A percentile compares a stretch with the other conserved stretches of the same genome.
Conservation (phyloP, 768 basidiomycete genomes). For the Boletellus ananiceps region DNA sequence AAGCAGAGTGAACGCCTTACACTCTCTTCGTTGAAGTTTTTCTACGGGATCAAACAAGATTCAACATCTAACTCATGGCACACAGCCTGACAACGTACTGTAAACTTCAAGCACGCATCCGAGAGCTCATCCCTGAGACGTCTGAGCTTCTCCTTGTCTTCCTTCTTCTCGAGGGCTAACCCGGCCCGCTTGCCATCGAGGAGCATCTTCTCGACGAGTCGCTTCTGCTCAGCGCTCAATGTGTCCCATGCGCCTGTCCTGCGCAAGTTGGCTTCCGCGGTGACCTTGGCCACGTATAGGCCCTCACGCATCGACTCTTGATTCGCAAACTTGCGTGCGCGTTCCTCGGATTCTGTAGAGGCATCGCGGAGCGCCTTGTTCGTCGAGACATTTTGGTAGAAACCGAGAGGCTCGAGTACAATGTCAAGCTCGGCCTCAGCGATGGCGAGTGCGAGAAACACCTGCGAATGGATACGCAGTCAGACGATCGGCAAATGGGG, state of each 20-base stretch:
- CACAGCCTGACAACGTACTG: conserved; percentile 39
- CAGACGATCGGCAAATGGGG: not conserved
- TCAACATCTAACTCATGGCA: not conserved
- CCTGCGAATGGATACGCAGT: conserved; percentile 36
- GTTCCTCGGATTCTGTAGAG: conserved; percentile 67
- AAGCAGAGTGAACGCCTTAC: conserved; percentile 33
- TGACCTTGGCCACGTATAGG: conserved; percentile 67
- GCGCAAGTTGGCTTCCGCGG: conserved; percentile 66
- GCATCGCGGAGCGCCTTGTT: conserved; percentile 77
- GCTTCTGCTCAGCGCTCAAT: conserved; percentile 61
- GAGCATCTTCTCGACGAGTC: conserved; percentile 78
- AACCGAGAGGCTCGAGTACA: conserved; percentile 56
- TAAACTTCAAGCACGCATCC: conserved; percentile 72
- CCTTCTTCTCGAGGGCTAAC: conserved; percentile 61
- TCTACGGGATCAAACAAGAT: conserved; percentile 36
- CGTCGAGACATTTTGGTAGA: conserved; percentile 80
- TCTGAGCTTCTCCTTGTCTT: conserved; percentile 50
- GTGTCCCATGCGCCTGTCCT: conserved; percentile 56
- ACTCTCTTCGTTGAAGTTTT: conserved; percentile 89
- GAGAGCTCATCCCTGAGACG: conserved; percentile 72
- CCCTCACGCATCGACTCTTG: conserved; percentile 80
- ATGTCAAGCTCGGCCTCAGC: conserved; percentile 55
- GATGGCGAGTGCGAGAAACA: conserved; percentile 56
- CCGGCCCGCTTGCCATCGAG: conserved; percentile 80
- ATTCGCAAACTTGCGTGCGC: conserved; percentile 65